A percentile compares a stretch with the other conserved stretches of the same genome.
Evolutionary conservation across 805 yeast genomes (phyloP).

Genomic region (Candida loeiensis): DNA sequence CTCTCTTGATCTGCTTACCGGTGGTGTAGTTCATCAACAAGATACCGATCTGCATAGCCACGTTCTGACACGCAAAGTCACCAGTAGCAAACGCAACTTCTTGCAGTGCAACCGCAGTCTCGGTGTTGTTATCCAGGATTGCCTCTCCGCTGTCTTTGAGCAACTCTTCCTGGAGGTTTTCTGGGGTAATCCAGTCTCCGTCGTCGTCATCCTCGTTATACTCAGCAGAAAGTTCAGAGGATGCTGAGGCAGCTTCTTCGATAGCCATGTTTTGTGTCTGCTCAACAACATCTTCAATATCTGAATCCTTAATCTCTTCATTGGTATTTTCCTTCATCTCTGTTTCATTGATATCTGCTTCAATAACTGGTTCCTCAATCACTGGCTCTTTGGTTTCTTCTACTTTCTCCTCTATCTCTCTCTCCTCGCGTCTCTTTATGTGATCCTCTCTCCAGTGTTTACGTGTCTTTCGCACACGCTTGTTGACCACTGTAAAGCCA

Average conservation of each 20-base stretch:
- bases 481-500: conserved; percentile 21
- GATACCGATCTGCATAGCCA: conserved; percentile 84
- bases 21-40: conserved; percentile 79
- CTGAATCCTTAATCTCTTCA: background rate
- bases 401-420: background rate
- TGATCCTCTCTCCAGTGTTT: conserved; percentile 12
- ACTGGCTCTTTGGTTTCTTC: conserved; percentile 8
- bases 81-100: conserved; percentile 88
- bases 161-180: conserved; percentile 68
- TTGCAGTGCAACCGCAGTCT: conserved; percentile 23
- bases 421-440: conserved; percentile 10
- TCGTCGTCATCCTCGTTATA: conserved; percentile 78
- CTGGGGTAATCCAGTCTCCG: conserved; percentile 90
- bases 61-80: conserved; percentile 97
- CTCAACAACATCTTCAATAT: background rate
- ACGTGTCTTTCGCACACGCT: conserved; percentile 12
- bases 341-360: background rate
- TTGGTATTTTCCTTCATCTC: background rate
- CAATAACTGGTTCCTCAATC: conserved; percentile 10
- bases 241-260: conserved; percentile 2
- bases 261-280: conserved; percentile 2
- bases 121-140: conserved; percentile 36
- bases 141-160: conserved; percentile 64
- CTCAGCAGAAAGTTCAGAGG: conserved; percentile 37
- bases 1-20: conserved; percentile 79